phyloP scores from a whole-genome alignment of 2,329 filamentous ascomycete genomes.

The Hymenoscyphus fructigenus region DNA sequence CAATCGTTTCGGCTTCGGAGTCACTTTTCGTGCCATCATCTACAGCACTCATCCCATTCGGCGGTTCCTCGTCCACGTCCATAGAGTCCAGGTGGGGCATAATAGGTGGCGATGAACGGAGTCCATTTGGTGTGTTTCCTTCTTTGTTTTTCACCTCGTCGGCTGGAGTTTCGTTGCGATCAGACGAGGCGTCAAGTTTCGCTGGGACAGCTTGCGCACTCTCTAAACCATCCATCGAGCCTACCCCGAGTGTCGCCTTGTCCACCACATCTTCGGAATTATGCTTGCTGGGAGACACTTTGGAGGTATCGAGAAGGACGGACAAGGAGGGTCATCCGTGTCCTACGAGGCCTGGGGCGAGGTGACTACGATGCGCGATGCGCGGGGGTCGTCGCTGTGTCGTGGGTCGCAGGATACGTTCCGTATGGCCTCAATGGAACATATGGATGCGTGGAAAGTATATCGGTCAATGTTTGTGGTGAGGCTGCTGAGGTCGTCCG shows the following conservation, averaged over 20 bases:
- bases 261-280: constrained; percentile 35
- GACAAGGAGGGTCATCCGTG: constrained; percentile 37
- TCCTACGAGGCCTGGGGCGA: constrained; percentile 20
- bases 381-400: background rate
- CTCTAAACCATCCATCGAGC: constrained; percentile 36
- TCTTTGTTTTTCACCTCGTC: constrained; percentile 25
- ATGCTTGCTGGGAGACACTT: constrained; percentile 35
- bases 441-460: background rate
- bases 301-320: constrained; percentile 32
- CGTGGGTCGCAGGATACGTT: constrained; percentile 16
- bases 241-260: constrained; percentile 33
- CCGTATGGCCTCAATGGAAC: constrained; percentile 9
- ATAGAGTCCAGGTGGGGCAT: constrained; percentile 24
- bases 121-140: constrained; percentile 28
- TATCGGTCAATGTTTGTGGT: constrained; percentile 2
- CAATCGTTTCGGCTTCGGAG: constrained; percentile 72
- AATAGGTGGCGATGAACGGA: constrained; percentile 35
- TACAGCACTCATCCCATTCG: constrained; percentile 17
- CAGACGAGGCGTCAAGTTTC: constrained; percentile 25
- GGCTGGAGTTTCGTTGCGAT: constrained; percentile 21
- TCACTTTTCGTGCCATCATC: constrained; percentile 51
- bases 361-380: constrained; percentile 7
- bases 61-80: constrained; percentile 22
- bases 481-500: background rate
- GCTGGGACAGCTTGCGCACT: constrained; percentile 26